Percentiles rank a stretch among this genome's conserved stretches.
phyloP scores from a whole-genome alignment of 495 filamentous ascomycete genomes.

The Lasiosphaeria hispida region DNA sequence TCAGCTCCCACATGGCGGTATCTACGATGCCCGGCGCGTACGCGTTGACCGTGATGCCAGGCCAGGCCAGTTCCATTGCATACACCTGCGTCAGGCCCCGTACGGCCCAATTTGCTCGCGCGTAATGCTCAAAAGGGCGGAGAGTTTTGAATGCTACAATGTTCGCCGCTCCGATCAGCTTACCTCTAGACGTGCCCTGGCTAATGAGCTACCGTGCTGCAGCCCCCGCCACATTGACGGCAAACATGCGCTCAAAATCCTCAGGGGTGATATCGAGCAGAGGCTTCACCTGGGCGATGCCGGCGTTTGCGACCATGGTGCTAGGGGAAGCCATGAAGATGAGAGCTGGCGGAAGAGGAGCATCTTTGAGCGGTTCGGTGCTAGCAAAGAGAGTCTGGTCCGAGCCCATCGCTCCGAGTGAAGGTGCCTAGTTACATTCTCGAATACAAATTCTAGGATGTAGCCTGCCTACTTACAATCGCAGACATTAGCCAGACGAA shows the following conservation, averaged over 20 bases:
- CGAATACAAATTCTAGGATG: too few species aligned
- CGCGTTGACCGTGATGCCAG: constrained; percentile 61
- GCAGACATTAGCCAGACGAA: too few species aligned
- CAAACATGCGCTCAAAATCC: constrained; percentile 50
- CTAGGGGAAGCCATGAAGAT: too few species aligned
- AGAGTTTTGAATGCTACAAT: constrained; percentile 58
- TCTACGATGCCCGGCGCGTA: constrained; percentile 63
- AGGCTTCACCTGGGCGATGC: constrained; percentile 54
- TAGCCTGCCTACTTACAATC: too few species aligned
- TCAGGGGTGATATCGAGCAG: constrained; percentile 50
- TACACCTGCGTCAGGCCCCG: constrained; percentile 58
- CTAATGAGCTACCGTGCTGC: constrained; percentile 55
- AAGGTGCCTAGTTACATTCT: too few species aligned
- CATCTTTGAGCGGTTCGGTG: too few species aligned
- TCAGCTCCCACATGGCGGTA: constrained; percentile 60
- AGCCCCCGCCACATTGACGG: constrained; percentile 54
- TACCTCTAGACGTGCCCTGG: constrained; percentile 47
- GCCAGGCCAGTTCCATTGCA: constrained; percentile 54
- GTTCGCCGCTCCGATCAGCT: constrained; percentile 54
- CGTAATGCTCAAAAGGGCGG: too few species aligned
- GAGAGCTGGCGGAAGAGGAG: too few species aligned
- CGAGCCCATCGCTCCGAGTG: too few species aligned
- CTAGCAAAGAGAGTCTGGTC: too few species aligned
- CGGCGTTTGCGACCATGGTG: constrained; percentile 62
- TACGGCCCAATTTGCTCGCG: too few species aligned